These are phyloP conservation scores for Malassezia slooffiae DNA, from an alignment of 1,284 basidiomycete species.

Conservation along the genomic window DNA sequence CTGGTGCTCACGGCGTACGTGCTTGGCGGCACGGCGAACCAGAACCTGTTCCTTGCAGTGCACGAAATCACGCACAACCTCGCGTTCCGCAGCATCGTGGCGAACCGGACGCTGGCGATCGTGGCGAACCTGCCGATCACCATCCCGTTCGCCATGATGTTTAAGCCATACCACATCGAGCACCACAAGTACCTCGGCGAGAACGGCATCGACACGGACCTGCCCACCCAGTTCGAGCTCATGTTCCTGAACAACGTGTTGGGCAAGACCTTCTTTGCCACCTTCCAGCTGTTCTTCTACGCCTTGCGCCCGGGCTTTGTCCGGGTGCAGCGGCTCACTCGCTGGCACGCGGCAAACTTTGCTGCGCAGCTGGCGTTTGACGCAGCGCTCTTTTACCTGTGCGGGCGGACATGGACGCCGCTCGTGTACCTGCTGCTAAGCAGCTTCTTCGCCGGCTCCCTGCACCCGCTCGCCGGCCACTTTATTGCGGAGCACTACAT, in stretches of 20 bases:
- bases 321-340: constrained; percentile 65
- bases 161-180: constrained; percentile 88
- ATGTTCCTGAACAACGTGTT: constrained; percentile 82
- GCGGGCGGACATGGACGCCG: constrained; percentile 22
- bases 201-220: constrained; percentile 87
- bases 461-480: constrained; percentile 91
- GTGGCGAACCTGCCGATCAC: constrained; percentile 85
- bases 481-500: constrained; percentile 72
- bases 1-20: constrained; percentile 72
- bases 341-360: constrained; percentile 75
- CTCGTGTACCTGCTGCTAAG: constrained; percentile 68
- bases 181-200: constrained; percentile 82
- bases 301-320: constrained; percentile 92
- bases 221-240: constrained; percentile 76
- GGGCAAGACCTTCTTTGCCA: constrained; percentile 94
- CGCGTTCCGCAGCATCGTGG: constrained; percentile 69
- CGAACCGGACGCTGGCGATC: constrained; percentile 79
- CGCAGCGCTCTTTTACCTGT: constrained; percentile 48
- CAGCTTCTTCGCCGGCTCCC: constrained; percentile 85
- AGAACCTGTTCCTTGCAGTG: constrained; percentile 92
- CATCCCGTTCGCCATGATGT: constrained; percentile 86
- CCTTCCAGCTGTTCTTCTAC: constrained; percentile 97
- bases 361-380: constrained; percentile 63
- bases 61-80: constrained; percentile 98
- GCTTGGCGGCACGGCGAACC: constrained; percentile 87